Evolutionary conservation across 495 filamentous ascomycete species (phyloP).

Genomic region (Chaetomium tenue): DNA sequence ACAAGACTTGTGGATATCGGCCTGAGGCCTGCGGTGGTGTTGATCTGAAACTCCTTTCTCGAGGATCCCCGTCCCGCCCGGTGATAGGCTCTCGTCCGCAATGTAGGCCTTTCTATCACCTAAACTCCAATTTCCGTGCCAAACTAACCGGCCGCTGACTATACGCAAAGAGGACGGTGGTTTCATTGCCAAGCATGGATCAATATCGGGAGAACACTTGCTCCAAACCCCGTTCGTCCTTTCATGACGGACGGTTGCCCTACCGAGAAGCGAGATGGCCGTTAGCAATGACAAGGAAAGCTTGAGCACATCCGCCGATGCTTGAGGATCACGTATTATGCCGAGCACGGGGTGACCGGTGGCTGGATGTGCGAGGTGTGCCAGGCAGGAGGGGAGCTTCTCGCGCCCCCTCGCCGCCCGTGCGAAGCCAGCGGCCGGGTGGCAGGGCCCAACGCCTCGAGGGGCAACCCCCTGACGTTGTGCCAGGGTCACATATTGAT

Average conservation of each 20-base stretch:
- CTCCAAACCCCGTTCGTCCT: no score
- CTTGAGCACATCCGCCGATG: background rate
- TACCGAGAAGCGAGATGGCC: background rate
- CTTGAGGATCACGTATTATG: background rate
- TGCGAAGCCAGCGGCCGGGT: background rate
- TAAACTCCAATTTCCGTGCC: background rate
- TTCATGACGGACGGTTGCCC: background rate
- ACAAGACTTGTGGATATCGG: constrained; percentile 1
- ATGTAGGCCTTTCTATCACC: background rate
- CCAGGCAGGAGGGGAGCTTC: background rate
- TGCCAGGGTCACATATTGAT: background rate
- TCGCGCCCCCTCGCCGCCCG: background rate
- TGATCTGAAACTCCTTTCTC: background rate
- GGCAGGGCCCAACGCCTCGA: background rate
- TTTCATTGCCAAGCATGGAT: background rate
- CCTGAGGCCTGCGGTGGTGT: background rate
- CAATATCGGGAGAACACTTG: background rate
- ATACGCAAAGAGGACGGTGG: background rate
- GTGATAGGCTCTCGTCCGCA: background rate
- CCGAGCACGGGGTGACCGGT: background rate
- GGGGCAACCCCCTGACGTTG: no score
- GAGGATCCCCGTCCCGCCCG: background rate
- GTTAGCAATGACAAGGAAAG: background rate
- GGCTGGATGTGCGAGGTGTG: background rate
- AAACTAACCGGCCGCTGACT: background rate